phyloP scores from a whole-genome alignment of 2,329 filamentous ascomycete species.

The Leptographium galeiforme region DNA sequence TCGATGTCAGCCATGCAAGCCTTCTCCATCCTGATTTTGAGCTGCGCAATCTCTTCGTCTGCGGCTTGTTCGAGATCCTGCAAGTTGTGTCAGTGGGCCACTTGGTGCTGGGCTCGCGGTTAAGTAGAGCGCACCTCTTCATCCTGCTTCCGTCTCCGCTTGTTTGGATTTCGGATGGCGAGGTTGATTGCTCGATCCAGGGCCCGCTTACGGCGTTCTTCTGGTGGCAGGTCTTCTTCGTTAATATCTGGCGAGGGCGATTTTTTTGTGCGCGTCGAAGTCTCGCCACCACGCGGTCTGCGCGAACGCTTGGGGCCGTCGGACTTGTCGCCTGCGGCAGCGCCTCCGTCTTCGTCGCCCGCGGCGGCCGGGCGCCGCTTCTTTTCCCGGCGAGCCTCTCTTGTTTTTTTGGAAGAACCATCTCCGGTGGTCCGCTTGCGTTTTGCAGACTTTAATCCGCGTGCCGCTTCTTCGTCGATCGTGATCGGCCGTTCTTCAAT shows the following conservation, averaged over 20 bases:
- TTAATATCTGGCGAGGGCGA: slow-evolving; percentile 43
- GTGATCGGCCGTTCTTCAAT: slow-evolving; percentile 51
- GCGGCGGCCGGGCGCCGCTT: slow-evolving; percentile 34
- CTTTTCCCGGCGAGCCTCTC: slow-evolving; percentile 59
- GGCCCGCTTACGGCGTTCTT: slow-evolving; percentile 70
- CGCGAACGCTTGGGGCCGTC: slow-evolving; percentile 13
- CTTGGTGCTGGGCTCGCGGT: neutral
- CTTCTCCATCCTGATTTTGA: slow-evolving; percentile 81
- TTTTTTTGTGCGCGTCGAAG: slow-evolving; percentile 32
- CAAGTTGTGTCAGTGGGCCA: neutral
- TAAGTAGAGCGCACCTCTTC: slow-evolving; percentile 55
- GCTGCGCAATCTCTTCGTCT: slow-evolving; percentile 76
- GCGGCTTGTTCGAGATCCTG: slow-evolving; percentile 83
- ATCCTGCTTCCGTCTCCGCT: slow-evolving; percentile 66
- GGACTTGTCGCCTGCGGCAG: slow-evolving; percentile 25
- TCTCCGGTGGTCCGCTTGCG: slow-evolving; percentile 49
- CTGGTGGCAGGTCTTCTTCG: slow-evolving; percentile 68
- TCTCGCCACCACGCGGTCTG: slow-evolving; percentile 22
- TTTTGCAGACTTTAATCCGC: slow-evolving; percentile 51
- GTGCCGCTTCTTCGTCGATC: slow-evolving; percentile 52
- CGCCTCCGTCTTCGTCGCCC: slow-evolving; percentile 27
- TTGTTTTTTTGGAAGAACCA: slow-evolving; percentile 50
- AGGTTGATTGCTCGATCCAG: slow-evolving; percentile 81
- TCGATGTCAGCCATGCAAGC: slow-evolving; percentile 79
- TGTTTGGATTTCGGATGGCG: slow-evolving; percentile 68